phyloP scores from a whole-genome alignment of 768 basidiomycete genomes.

The Kondoa subrosea region DNA sequence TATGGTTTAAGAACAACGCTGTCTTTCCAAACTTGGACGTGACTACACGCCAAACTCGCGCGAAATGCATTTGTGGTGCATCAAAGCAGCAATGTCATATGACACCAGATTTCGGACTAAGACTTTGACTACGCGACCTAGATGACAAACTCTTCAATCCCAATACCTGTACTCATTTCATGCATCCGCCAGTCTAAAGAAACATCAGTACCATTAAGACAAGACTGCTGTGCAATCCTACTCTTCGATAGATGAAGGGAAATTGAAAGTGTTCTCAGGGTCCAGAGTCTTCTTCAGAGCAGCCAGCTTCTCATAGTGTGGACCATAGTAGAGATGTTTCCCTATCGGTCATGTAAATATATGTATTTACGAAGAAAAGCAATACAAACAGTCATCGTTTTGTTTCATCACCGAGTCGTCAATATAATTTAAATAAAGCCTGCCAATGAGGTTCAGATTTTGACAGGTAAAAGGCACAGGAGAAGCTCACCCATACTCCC shows the following conservation, averaged over 20 bases:
- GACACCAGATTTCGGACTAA: too few species aligned
- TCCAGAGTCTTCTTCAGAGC: constrained; percentile 17
- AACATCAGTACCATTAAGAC: too few species aligned
- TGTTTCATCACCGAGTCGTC: neutral
- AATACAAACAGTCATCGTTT: neutral
- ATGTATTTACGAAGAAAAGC: neutral
- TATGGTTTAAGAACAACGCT: too few species aligned
- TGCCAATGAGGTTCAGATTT: neutral
- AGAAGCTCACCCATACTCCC: constrained; percentile 6
- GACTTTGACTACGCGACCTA: too few species aligned
- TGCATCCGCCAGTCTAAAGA: too few species aligned
- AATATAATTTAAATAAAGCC: neutral
- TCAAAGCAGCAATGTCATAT: too few species aligned
- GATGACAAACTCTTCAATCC: too few species aligned
- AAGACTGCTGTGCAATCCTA: too few species aligned
- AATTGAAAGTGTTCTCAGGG: constrained; percentile 13
- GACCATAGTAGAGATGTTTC: constrained; percentile 22
- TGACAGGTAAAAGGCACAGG: neutral
- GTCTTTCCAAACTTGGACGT: too few species aligned
- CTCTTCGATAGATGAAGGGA: constrained; percentile 20
- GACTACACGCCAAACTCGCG: too few species aligned
- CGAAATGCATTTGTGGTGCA: too few species aligned
- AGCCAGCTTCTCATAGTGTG: constrained; percentile 16
- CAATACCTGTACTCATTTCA: too few species aligned
- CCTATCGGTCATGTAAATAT: neutral